A percentile compares a stretch with the other conserved stretches of the same genome.
These are phyloP conservation scores for Penicillium flavigenum DNA, from an alignment of 495 filamentous ascomycete genomes.

Conservation along the genomic window DNA sequence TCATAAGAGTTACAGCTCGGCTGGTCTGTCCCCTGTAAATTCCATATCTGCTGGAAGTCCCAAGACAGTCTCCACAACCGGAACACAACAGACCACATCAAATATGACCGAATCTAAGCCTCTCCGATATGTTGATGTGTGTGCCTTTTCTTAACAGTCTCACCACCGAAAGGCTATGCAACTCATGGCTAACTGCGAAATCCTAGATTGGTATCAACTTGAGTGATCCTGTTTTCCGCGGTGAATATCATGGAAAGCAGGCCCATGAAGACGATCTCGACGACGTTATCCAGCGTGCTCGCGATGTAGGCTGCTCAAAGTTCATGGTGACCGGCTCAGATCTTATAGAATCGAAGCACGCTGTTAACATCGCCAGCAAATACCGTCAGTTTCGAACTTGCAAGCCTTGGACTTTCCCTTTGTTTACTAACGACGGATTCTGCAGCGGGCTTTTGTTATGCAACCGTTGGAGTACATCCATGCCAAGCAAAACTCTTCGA, in stretches of 20 bases:
- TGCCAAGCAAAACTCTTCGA: constrained; percentile 73
- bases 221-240: constrained; percentile 80
- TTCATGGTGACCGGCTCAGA: constrained; percentile 94
- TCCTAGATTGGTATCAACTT: constrained; percentile 89
- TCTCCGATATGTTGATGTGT: constrained; percentile 48
- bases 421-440: background rate
- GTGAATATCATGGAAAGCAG: constrained; percentile 78
- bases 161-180: background rate
- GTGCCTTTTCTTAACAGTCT: constrained; percentile 12
- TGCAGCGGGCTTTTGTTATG: constrained; percentile 74
- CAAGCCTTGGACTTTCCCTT: background rate
- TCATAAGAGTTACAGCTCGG: background rate
- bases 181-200: constrained; percentile 12
- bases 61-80: constrained; percentile 10
- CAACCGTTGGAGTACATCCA: constrained; percentile 91
- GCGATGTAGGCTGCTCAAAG: constrained; percentile 75
- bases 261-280: constrained; percentile 76
- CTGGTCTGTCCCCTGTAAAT: background rate
- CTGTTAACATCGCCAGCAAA: constrained; percentile 67
- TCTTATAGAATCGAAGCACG: constrained; percentile 71
- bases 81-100: background rate
- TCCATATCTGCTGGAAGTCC: background rate
- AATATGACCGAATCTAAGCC: constrained; percentile 39
- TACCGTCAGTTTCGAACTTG: constrained; percentile 57
- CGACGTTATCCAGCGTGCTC: constrained; percentile 72